phyloP scores from a whole-genome alignment of 495 filamentous ascomycete genomes.

The Tuber magnatum region DNA sequence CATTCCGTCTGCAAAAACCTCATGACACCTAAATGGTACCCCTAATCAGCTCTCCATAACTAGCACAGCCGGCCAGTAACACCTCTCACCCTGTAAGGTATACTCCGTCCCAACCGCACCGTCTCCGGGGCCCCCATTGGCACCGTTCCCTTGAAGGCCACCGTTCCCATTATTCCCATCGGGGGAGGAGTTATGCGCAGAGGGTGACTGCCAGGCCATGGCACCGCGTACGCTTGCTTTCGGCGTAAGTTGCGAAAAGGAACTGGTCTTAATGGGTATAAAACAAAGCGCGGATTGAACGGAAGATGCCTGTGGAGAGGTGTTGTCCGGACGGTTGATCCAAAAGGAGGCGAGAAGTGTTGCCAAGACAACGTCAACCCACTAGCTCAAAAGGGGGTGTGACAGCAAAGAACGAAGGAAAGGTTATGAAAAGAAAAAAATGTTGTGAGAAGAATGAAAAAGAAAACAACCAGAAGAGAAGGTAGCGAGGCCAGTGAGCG shows the following conservation, averaged over 20 bases:
- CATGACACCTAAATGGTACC: conserved; percentile 72
- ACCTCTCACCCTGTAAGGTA: conserved; percentile 73
- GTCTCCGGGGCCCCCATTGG: conserved; percentile 28
- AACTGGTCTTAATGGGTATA: conserved; percentile 8
- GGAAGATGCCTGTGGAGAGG: conserved; percentile 20
- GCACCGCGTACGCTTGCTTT: conserved; percentile 14
- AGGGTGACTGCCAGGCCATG: conserved; percentile 42
- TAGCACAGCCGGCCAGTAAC: conserved; percentile 23
- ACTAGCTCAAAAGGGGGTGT: conserved; percentile 12
- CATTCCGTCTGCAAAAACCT: conserved; percentile 98
- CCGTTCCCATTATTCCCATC: conserved; percentile 34
- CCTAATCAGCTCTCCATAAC: conserved; percentile 12
- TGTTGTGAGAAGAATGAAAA: background rate
- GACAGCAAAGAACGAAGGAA: conserved; percentile 13
- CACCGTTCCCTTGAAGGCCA: conserved; percentile 15
- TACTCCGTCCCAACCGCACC: conserved; percentile 72
- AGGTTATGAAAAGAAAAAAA: conserved; percentile 8
- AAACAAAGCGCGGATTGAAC: conserved; percentile 11
- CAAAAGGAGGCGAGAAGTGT: conserved; percentile 29
- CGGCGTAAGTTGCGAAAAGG: background rate
- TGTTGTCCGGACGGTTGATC: conserved; percentile 23
- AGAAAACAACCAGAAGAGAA: background rate
- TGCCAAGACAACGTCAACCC: conserved; percentile 24
- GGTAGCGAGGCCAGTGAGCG: background rate
- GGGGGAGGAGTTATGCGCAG: conserved; percentile 29